Base-by-base conservation (phyloP, 2,329 filamentous ascomycete species). In the Cadophora luteo-olivacea region DNA sequence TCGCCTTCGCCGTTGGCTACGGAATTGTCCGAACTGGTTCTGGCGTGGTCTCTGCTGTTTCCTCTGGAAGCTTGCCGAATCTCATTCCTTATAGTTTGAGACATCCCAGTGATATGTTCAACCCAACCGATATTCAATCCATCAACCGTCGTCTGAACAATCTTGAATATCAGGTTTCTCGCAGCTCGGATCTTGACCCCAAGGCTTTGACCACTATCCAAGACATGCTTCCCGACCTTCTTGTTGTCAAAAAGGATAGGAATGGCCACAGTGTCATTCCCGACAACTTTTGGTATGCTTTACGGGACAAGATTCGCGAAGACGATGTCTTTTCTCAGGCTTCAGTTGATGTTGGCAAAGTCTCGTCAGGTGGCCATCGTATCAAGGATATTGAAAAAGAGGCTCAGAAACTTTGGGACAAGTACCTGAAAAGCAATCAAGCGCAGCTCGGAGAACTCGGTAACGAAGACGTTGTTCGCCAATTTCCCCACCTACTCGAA, bases 251-350 rank as follows among this genome's bases (percentile, higher is more conserved):
- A 16, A 81, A 83, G 8, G 80, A 84, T 67, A 78, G 80, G 41
- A 78, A 85, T 36, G 89, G 89, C 16, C 82, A 84, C 11, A 78
- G 82, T 0, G 79, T 85, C 25, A 85, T 92, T 19, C 80, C 85
- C 0, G 82, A 86, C 29, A 84, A 88, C 2, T 91, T 93, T 69
- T 93, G 88, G 86, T 82, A 87, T 66, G 90, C 89, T 0, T 77
- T 93, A 9, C 81, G 83, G 29, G 84, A 85, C 64, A 82, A 85
- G 67, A 84, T 91, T 60, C 80, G 85, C 87, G 54, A 70, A 2
- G 74, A 76, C 25, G 60, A 61, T n/a, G 67, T 67, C 9, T 52
- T 74, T 6, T 45, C 69, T 25, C 38, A 63, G 22, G 32, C 41
- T 14, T 36, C 54, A 29, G 19, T 55, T 14, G 51, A 55, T 7